Evolutionary conservation across 2,329 filamentous ascomycete species (phyloP).

Genomic region (Exophiala calicioides): DNA sequence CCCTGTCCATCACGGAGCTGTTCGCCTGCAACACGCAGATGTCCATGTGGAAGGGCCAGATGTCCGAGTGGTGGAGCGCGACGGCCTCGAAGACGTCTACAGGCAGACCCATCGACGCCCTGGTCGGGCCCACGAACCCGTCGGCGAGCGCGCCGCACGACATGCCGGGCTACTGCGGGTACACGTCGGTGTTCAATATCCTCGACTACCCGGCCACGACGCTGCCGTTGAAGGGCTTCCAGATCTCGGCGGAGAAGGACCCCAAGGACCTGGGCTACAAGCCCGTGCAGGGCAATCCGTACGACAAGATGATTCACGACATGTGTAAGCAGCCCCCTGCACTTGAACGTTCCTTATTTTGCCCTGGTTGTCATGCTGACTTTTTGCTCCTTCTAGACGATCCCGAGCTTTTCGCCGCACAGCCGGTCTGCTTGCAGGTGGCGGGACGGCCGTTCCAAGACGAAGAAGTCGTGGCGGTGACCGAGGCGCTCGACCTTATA

Average conservation of each 20-base stretch:
- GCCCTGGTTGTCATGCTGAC: background rate
- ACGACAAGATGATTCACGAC: slow-evolving; percentile 49
- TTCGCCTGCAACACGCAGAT: no score
- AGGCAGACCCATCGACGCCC: slow-evolving; percentile 23
- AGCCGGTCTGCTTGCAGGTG: slow-evolving; percentile 55
- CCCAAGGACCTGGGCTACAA: slow-evolving; percentile 18
- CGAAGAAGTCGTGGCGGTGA: slow-evolving; percentile 46
- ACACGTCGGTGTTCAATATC: slow-evolving; percentile 67
- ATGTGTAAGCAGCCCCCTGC: no score
- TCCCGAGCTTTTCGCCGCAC: slow-evolving; percentile 48
- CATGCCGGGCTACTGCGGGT: slow-evolving; percentile 61
- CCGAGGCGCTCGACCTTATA: slow-evolving; percentile 16
- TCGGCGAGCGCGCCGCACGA: slow-evolving; percentile 47
- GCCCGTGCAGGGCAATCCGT: slow-evolving; percentile 28
- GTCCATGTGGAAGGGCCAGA: no score
- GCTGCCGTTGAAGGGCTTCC: slow-evolving; percentile 50
- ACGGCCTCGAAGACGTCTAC: background rate
- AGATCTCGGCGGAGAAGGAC: slow-evolving; percentile 46
- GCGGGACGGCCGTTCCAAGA: slow-evolving; percentile 56
- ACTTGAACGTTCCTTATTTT: no score
- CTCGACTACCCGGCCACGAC: slow-evolving; percentile 65
- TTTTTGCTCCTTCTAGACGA: slow-evolving; percentile 35
- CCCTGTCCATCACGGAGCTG: no score
- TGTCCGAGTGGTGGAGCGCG: no score
- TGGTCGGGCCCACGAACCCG: slow-evolving; percentile 9